Evolutionary conservation across 208 protist genomes (phyloP).

Genomic region (Crithidia sp.): DNA sequence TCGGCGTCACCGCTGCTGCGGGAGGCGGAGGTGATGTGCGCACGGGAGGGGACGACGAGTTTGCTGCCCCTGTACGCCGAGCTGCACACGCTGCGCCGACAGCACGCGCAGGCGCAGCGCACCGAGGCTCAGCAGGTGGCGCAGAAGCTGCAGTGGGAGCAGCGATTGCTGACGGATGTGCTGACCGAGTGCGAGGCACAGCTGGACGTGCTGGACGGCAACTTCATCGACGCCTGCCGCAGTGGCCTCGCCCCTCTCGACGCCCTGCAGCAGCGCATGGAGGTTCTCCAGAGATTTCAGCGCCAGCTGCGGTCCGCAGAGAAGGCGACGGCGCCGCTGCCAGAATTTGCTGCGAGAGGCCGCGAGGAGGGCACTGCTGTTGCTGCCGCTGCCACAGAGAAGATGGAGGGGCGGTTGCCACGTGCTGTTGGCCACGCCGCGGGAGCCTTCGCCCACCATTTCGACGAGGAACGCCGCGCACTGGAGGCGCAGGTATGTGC

Average conservation of each 20-base stretch:
- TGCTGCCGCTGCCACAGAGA: neutral
- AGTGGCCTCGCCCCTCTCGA: conserved; percentile 14
- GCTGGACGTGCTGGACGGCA: conserved; percentile 20
- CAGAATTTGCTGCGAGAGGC: neutral
- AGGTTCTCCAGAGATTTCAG: conserved; percentile 10
- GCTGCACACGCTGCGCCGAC: conserved; percentile 46
- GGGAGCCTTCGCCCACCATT: conserved; percentile 3
- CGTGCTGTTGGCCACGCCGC: conserved; percentile 18
- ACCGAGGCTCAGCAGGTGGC: conserved; percentile 23
- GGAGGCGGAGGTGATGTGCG: conserved; percentile 50
- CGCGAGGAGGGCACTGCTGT: too few species aligned
- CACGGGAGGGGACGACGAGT: conserved; percentile 41
- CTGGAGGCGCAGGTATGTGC: conserved; percentile 12
- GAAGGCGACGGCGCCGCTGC: neutral
- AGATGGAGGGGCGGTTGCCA: neutral
- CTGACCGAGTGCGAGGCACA: conserved; percentile 36
- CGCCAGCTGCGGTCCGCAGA: conserved; percentile 8
- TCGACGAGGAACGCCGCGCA: conserved; percentile 13
- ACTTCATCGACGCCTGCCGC: conserved; percentile 25
- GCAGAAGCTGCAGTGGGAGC: conserved; percentile 36
- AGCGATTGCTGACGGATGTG: conserved; percentile 25
- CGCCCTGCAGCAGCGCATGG: conserved; percentile 29
- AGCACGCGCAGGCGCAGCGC: conserved; percentile 19
- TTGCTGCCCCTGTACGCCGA: conserved; percentile 65
- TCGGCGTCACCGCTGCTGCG: conserved; percentile 17